A percentile compares a stretch with the other conserved stretches of the same genome.
Conservation (phyloP, 192 early-diverging fungal species). For the Dimargaris verticillata region DNA sequence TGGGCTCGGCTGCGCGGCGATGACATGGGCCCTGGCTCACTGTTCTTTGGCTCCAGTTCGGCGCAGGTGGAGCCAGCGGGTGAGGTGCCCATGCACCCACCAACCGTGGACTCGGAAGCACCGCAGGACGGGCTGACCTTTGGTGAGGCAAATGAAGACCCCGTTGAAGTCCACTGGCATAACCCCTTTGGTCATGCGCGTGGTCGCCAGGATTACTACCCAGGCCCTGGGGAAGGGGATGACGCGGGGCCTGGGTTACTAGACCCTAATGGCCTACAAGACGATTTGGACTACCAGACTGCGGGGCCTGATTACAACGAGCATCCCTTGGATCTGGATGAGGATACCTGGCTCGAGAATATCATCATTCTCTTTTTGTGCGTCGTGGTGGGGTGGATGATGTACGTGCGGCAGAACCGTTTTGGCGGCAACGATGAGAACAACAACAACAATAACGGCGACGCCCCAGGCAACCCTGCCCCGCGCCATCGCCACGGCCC, state of each 20-base stretch:
- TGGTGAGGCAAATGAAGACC: neutral
- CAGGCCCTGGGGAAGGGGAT: conserved; percentile 7
- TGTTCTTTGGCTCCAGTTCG: conserved; percentile 26
- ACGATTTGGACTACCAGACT: conserved; percentile 10
- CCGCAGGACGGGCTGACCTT: conserved; percentile 12
- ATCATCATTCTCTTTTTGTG: conserved; percentile 34
- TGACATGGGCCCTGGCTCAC: conserved; percentile 31
- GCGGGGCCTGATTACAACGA: conserved; percentile 10
- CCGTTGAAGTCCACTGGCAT: neutral
- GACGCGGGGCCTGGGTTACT: neutral
- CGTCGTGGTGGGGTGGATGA: conserved; percentile 32
- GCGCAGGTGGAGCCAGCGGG: conserved; percentile 7
- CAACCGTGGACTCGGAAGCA: neutral
- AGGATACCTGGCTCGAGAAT: conserved; percentile 35
- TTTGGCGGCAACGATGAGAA: conserved; percentile 17
- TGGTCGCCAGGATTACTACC: neutral
- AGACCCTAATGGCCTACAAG: conserved; percentile 19
- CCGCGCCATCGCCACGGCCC: too few relatives aligned
- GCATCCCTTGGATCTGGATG: conserved; percentile 14
- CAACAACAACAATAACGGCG: neutral
- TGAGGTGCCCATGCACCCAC: neutral
- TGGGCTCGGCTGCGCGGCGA: conserved; percentile 44
- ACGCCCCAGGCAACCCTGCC: neutral
- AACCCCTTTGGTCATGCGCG: neutral
- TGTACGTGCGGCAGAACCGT: conserved; percentile 40